A percentile compares a stretch with the other conserved stretches of the same genome.
Conservation (phyloP, 345 rosid species). For the Citrus sinensis region DNA sequence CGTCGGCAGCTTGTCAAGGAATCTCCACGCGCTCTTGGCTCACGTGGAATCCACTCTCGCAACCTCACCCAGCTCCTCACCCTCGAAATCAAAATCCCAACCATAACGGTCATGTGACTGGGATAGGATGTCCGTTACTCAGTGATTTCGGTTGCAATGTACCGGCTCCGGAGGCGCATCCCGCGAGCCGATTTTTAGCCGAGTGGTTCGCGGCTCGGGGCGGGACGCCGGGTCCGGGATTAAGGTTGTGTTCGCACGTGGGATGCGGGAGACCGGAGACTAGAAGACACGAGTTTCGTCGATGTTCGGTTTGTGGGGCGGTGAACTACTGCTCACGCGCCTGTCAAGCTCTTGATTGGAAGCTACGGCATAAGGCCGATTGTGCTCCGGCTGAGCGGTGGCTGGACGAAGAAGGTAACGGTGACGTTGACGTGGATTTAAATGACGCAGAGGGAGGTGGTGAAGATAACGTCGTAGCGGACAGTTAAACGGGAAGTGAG, state of each 20-base stretch:
- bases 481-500: constrained; percentile 24
- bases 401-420: constrained; percentile 55
- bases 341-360: constrained; percentile 97
- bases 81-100: constrained; percentile 3
- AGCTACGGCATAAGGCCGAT: constrained; percentile 75
- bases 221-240: constrained; percentile 42
- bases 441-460: constrained; percentile 16
- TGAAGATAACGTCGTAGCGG: constrained; percentile 30
- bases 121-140: constrained; percentile 62
- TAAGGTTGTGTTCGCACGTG: constrained; percentile 75
- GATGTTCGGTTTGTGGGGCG: constrained; percentile 91
- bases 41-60: constrained; percentile 42
- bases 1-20: constrained; percentile 31
- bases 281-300: constrained; percentile 81
- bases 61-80: not conserved
- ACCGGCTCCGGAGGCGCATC: constrained; percentile 87
- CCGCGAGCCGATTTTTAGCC: constrained; percentile 64
- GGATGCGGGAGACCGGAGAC: constrained; percentile 95
- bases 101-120: constrained; percentile 24
- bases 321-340: constrained; percentile 98
- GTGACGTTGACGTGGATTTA: constrained; percentile 18
- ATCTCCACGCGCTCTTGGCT: constrained; percentile 44
- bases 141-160: constrained; percentile 98
- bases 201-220: constrained; percentile 66
- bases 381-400: constrained; percentile 70